Evolutionary conservation across 495 filamentous ascomycete genomes (phyloP).

Genomic region (Neurospora sp.): DNA sequence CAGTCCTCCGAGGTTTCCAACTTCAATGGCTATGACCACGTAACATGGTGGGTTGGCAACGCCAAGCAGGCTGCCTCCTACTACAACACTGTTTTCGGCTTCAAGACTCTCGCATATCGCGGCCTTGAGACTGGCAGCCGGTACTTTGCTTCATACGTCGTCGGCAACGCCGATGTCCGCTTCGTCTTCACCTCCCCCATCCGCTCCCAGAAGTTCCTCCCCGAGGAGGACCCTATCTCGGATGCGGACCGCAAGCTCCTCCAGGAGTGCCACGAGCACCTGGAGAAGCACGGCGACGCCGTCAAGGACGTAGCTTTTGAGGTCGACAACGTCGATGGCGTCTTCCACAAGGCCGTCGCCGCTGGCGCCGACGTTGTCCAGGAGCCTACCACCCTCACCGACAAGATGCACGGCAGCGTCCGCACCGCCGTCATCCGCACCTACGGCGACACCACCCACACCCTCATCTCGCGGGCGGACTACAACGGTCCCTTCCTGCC

Average conservation of each 20-base stretch:
- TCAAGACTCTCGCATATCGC: slow-evolving; percentile 66
- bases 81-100: slow-evolving; percentile 78
- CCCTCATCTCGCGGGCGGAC: slow-evolving; percentile 55
- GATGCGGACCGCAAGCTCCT: slow-evolving; percentile 46
- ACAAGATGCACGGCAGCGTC: slow-evolving; percentile 47
- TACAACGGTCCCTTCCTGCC: slow-evolving; percentile 74
- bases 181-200: slow-evolving; percentile 82
- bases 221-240: slow-evolving; percentile 39
- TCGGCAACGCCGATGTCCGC: slow-evolving; percentile 63
- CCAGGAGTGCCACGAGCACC: slow-evolving; percentile 61
- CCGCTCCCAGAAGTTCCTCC: slow-evolving; percentile 45
- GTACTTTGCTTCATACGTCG: slow-evolving; percentile 64
- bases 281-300: slow-evolving; percentile 75
- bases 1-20: slow-evolving; percentile 34
- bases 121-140: slow-evolving; percentile 82
- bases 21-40: slow-evolving; percentile 78
- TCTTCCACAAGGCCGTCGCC: slow-evolving; percentile 58
- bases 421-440: slow-evolving; percentile 67
- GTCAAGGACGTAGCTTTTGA: slow-evolving; percentile 90
- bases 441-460: slow-evolving; percentile 89
- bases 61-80: slow-evolving; percentile 85
- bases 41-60: slow-evolving; percentile 92
- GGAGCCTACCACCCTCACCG: slow-evolving; percentile 38
- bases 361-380: slow-evolving; percentile 59
- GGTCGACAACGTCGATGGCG: slow-evolving; percentile 70